Conservation (phyloP, 768 basidiomycete genomes). For the Boletus rex-veris region DNA sequence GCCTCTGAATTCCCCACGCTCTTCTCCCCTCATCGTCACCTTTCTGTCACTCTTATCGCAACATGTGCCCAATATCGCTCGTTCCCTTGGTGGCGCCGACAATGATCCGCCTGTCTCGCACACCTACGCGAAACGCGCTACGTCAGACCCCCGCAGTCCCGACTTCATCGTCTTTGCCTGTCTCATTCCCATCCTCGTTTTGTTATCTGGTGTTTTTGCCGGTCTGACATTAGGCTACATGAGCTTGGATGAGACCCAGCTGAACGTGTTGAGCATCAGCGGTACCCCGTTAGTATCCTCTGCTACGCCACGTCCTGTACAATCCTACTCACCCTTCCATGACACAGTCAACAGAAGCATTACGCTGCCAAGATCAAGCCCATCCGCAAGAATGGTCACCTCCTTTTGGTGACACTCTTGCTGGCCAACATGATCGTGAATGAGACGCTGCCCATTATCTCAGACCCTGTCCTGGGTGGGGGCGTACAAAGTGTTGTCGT, state of each 20-base stretch:
- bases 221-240: slow-evolving; percentile 90
- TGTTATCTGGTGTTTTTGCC: slow-evolving; percentile 84
- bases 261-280: slow-evolving; percentile 80
- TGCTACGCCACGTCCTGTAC: not conserved
- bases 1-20: slow-evolving; percentile 31
- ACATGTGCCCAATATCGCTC: slow-evolving; percentile 43
- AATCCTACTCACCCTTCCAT: not conserved
- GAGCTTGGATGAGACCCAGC: slow-evolving; percentile 89
- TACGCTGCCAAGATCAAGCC: slow-evolving; percentile 86
- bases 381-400: slow-evolving; percentile 78
- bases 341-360: slow-evolving; percentile 64
- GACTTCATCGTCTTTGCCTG: slow-evolving; percentile 41
- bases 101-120: slow-evolving; percentile 18
- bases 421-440: slow-evolving; percentile 92
- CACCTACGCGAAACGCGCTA: slow-evolving; percentile 32
- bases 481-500: slow-evolving; percentile 74
- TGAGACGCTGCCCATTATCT: slow-evolving; percentile 81
- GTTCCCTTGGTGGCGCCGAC: slow-evolving; percentile 11
- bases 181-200: slow-evolving; percentile 82
- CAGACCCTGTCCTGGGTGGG: slow-evolving; percentile 76
- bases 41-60: slow-evolving; percentile 42
- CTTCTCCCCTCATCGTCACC: slow-evolving; percentile 45
- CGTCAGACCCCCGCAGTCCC: slow-evolving; percentile 13
- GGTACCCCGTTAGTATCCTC: slow-evolving; percentile 66
- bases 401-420: slow-evolving; percentile 78